Base-by-base conservation (phyloP, 2,329 filamentous ascomycete species). In the Exophiala lecanii-corni region DNA sequence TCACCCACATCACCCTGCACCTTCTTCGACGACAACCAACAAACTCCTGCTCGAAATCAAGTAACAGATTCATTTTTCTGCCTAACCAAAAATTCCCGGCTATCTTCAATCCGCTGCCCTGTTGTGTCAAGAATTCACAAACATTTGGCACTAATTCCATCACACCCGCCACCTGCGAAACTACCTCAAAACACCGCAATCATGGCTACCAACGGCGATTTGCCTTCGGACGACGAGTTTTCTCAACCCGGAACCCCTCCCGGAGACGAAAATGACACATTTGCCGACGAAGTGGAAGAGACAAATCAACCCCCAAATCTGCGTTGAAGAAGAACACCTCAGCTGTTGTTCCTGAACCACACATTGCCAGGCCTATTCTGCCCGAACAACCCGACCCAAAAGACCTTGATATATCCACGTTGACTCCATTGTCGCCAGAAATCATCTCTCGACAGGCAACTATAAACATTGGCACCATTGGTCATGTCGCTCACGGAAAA, bases 391-490 rank as follows among this genome's bases (percentile, higher is more conserved):
- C 92, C 55, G 86, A 98, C 57, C 88, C 92, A 59, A 81, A 84
- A 65, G 84, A 89, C 58, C 78, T 98, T 61, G 87, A 97, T 62
- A 78, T 96, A 60, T 78, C 79, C 55, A 79, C 71, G 40, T 74
- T 98, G 58, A 87, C 77, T 55, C 91, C 92, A 45, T 74, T 96
- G 58, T 94, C 91, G 12, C 89, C 89, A 55, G 91, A 97, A 67
- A 97, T 98, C 64, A 98, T 98, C 63, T 88, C 89, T 50, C 81
- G 92, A 61, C 92, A 98, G 77, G 92, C 92, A 43, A 98, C 92
- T 43, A 96, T 97, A 76, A 97, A 97, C 72, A 96, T 97, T 59
- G 92, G 91, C 55, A 96, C 92, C 50, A 97, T 98, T 68, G 91
- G 91, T 43, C 92, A 97, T 68, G 91, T 97, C 76, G 92, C 92